A percentile compares a stretch with the other conserved stretches of the same genome.
These are phyloP conservation scores for Syncephalastrum sp. DNA, from an alignment of 371 early-diverging fungal species.

Conservation along the genomic window DNA sequence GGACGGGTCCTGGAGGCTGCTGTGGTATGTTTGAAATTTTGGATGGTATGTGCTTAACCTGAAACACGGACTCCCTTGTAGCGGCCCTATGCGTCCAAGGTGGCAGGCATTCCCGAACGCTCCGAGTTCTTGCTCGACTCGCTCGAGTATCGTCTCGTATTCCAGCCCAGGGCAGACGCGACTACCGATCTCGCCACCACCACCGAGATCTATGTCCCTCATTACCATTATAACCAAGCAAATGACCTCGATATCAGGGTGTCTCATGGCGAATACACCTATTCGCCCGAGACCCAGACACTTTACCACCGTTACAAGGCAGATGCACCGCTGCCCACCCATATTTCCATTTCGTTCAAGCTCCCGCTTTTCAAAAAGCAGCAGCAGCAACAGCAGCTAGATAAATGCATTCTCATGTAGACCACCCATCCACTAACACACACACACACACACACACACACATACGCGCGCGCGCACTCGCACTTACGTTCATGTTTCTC, in stretches of 20 bases:
- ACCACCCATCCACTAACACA: no score
- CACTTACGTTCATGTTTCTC: no score
- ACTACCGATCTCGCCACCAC: slow-evolving; percentile 1
- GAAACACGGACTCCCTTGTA: slow-evolving; percentile 7
- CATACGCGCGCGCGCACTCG: no score
- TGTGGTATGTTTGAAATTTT: slow-evolving; percentile 42
- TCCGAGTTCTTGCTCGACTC: slow-evolving; percentile 60
- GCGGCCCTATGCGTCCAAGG: slow-evolving; percentile 80
- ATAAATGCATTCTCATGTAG: no score
- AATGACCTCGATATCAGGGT: background rate
- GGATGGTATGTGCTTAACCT: slow-evolving; percentile 3
- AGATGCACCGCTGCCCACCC: background rate
- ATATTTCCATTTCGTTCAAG: no score
- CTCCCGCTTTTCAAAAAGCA: no score
- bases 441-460: no score
- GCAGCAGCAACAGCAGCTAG: no score
- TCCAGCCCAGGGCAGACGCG: slow-evolving; percentile 1
- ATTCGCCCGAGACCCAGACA: slow-evolving; percentile 8
- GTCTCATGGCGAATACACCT: slow-evolving; percentile 8
- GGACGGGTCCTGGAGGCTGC: slow-evolving; percentile 82
- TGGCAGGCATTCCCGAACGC: slow-evolving; percentile 67
- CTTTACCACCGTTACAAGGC: slow-evolving; percentile 6
- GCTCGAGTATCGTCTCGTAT: slow-evolving; percentile 25
- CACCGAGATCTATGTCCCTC: slow-evolving; percentile 12
- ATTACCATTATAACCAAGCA: slow-evolving; percentile 9